A percentile compares a stretch with the other conserved stretches of the same genome.
phyloP scores from a whole-genome alignment of 2,329 filamentous ascomycete species.

The Sordariomycetes sp. region DNA sequence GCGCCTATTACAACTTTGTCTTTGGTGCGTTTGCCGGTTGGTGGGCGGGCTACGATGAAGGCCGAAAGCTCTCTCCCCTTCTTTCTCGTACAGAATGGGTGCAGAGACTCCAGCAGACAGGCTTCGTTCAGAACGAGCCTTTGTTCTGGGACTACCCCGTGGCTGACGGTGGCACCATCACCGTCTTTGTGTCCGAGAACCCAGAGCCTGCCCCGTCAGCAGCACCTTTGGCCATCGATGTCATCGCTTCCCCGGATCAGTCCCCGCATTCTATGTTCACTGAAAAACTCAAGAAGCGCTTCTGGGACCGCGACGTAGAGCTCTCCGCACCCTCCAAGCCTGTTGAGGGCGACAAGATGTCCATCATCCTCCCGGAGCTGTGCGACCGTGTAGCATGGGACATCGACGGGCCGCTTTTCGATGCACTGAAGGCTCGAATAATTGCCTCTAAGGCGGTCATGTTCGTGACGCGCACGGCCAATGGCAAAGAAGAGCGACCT shows the following conservation, averaged over 20 bases:
- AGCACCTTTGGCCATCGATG: conserved; percentile 2
- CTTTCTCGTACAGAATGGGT: conserved; percentile 6
- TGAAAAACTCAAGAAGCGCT: conserved; percentile 3
- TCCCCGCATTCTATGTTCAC: conserved; percentile 2
- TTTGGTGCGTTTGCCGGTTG: conserved; percentile 26
- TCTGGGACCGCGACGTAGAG: conserved; percentile 4
- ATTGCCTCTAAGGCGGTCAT: conserved; percentile 3
- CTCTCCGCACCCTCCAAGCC: neutral
- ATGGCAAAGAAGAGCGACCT: conserved; percentile 3
- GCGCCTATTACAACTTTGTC: conserved; percentile 10
- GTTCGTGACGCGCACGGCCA: conserved; percentile 5
- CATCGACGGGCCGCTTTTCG: conserved; percentile 3
- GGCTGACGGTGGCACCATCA: conserved; percentile 5
- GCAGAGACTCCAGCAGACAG: conserved; percentile 3
- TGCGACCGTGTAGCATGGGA: conserved; percentile 5
- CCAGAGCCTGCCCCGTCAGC: conserved; percentile 2
- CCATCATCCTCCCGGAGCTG: conserved; percentile 4
- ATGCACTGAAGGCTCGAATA: conserved; percentile 4
- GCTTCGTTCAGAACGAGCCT: conserved; percentile 8
- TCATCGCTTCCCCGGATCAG: conserved; percentile 1
- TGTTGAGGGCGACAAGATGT: conserved; percentile 3
- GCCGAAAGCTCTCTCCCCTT: conserved; percentile 7
- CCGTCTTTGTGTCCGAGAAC: conserved; percentile 5
- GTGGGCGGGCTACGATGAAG: conserved; percentile 22
- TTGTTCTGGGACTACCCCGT: conserved; percentile 6